Conservation (phyloP, 2,329 filamentous ascomycete species). For the Colletotrichum higginsianum region DNA sequence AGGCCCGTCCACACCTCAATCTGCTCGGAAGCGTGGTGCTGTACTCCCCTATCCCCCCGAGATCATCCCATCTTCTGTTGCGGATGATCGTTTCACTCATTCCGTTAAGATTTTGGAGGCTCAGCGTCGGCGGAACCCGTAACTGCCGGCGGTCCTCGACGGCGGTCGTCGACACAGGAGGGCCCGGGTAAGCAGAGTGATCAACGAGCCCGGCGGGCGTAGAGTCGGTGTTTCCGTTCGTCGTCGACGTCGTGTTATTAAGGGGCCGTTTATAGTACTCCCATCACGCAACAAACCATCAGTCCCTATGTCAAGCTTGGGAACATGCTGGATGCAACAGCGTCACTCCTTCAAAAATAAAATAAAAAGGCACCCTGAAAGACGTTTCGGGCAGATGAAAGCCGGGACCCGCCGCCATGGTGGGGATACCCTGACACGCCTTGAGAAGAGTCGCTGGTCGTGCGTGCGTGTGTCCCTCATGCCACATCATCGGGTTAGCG, state of each 20-base stretch:
- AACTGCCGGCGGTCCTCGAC: conserved; percentile 12
- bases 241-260: background rate
- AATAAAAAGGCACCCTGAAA: background rate
- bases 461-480: background rate
- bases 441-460: background rate
- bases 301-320: no score
- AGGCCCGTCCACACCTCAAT: conserved; percentile 22
- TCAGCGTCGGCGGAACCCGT: conserved; percentile 9
- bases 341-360: conserved; percentile 1
- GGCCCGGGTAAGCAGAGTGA: background rate
- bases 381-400: background rate
- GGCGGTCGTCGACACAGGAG: background rate
- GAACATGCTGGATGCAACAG: background rate
- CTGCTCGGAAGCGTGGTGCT: conserved; percentile 5
- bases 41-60: background rate
- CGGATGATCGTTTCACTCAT: conserved; percentile 34
- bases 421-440: background rate
- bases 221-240: background rate
- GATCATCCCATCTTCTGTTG: conserved; percentile 28
- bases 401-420: background rate
- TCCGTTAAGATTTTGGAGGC: conserved; percentile 13
- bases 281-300: background rate
- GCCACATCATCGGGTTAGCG: no score
- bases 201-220: background rate
- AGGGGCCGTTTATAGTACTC: background rate